Evolutionary conservation across 2,329 filamentous ascomycete genomes (phyloP), one percentile per base, ranked within the genome.

Genomic region (Aureobasidium sp.): DNA sequence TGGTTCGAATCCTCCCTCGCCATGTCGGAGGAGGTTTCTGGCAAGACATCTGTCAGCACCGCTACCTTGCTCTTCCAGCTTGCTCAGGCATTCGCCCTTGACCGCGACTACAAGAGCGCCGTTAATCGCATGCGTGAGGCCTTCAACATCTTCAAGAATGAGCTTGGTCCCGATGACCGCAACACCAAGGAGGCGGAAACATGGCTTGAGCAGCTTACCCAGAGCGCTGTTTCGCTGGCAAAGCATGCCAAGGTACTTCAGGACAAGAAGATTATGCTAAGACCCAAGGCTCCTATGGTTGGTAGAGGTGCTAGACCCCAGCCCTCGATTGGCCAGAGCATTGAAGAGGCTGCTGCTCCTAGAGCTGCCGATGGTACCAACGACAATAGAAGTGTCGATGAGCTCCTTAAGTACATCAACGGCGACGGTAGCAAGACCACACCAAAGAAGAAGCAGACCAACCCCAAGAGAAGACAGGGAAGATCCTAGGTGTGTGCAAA

Each of bases 181-280:
- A 97, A 99, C 79, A 99, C 94, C 65, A 97, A 96, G 79, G 94
- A 99, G 74, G 93, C 94, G 2, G 92, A 96, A 78, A 90, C 85
- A 71, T 99, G 94, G 94, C 84, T 97, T 29, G 91, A 96, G 76
- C 92, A 96, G 75, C 84, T 99, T 63, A 97, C 93, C 0, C 90
- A 95, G 75, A 97, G 95, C 70, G 94, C 94, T 48, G 94, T 99
- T 44, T 89, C 86, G 37, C 91, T 97, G 67, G 93, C 92, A 55
- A 97, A 95, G 79, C 91, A 96, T 70, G 89, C 90, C 63, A 96
- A 96, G 78, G 89, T 94, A 66, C 81, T 90, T 41, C 87, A 94
- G 75, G 85, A 86, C 51, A 85, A 88, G 21, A 62, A 64, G 47
- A 57, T 74, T 9, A 62, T 73, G 32, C 66, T 71, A 60, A 67